Evolutionary conservation across 2,329 filamentous ascomycete species (phyloP).

Genomic region (Venturia asperata): DNA sequence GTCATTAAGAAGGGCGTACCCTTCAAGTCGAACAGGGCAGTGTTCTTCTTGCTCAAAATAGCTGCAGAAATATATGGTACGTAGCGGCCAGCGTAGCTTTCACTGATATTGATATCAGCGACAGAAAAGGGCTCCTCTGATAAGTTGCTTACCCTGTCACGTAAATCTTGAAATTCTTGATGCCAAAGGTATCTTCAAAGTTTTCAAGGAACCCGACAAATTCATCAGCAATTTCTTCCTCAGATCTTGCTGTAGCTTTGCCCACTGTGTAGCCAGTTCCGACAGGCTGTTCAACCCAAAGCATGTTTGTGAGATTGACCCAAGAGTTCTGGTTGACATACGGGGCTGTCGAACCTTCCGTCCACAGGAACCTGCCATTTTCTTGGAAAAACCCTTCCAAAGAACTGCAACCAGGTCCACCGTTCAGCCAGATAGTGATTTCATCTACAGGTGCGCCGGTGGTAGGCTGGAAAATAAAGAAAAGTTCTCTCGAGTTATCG

Average conservation of each 20-base stretch:
- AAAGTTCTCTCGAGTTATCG: constrained; percentile 15
- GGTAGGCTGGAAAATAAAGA: constrained; percentile 24
- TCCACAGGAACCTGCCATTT: constrained; percentile 18
- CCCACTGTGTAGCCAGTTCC: constrained; percentile 23
- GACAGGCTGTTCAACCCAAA: constrained; percentile 24
- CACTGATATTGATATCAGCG: not conserved
- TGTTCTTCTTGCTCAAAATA: constrained; percentile 20
- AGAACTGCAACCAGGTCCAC: constrained; percentile 23
- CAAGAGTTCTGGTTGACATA: constrained; percentile 18
- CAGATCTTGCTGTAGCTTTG: constrained; percentile 18
- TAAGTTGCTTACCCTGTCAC: constrained; percentile 21
- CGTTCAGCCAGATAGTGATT: constrained; percentile 23
- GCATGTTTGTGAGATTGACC: constrained; percentile 22
- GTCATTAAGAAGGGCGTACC: constrained; percentile 24
- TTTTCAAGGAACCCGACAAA: constrained; percentile 23
- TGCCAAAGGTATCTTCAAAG: constrained; percentile 23
- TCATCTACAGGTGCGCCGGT: constrained; percentile 24
- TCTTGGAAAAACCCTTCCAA: constrained; percentile 21
- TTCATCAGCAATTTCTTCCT: constrained; percentile 22
- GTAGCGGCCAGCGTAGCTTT: constrained; percentile 21
- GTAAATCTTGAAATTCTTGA: constrained; percentile 23
- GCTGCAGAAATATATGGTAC: constrained; percentile 22
- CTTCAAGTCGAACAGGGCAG: constrained; percentile 18
- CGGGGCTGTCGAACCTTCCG: not conserved
- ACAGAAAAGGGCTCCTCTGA: not conserved